Conservation (phyloP, 441 rosid genomes). For the Jatropha multifida region DNA sequence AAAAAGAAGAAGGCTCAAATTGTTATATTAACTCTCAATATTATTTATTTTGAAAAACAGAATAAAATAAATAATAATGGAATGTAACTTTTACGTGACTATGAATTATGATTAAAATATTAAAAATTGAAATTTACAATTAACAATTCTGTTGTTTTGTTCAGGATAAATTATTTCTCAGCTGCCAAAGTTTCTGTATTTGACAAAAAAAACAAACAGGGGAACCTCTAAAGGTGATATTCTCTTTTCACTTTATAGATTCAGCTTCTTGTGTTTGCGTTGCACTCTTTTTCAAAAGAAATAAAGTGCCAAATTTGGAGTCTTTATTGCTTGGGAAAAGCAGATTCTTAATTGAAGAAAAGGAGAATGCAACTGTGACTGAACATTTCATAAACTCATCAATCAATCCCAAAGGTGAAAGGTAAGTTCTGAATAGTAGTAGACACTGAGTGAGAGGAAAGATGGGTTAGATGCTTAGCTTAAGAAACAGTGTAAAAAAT, state of each 20-base stretch:
- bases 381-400: slow-evolving; percentile 35
- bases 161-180: not conserved
- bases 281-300: slow-evolving; percentile 28
- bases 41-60: too few species aligned
- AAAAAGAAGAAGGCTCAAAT: too few species aligned
- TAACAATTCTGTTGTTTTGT: not conserved
- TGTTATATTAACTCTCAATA: too few species aligned
- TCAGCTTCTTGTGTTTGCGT: slow-evolving; percentile 2
- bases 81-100: too few species aligned
- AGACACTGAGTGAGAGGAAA: slow-evolving; percentile 4
- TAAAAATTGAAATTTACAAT: too few species aligned
- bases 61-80: too few species aligned
- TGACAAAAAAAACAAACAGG: not conserved
- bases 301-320: slow-evolving; percentile 29
- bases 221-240: not conserved
- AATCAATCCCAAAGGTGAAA: slow-evolving; percentile 27
- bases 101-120: too few species aligned
- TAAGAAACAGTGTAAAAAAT: slow-evolving; percentile 13
- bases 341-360: slow-evolving; percentile 40
- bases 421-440: slow-evolving; percentile 8
- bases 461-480: slow-evolving; percentile 26
- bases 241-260: not conserved
- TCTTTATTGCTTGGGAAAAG: slow-evolving; percentile 33
- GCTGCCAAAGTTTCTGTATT: not conserved
- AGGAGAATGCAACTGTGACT: slow-evolving; percentile 30